Percentiles rank a stretch among this genome's conserved stretches.
Conservation (phyloP, 352 stramenopile species). For the Pythium graminicola region DNA sequence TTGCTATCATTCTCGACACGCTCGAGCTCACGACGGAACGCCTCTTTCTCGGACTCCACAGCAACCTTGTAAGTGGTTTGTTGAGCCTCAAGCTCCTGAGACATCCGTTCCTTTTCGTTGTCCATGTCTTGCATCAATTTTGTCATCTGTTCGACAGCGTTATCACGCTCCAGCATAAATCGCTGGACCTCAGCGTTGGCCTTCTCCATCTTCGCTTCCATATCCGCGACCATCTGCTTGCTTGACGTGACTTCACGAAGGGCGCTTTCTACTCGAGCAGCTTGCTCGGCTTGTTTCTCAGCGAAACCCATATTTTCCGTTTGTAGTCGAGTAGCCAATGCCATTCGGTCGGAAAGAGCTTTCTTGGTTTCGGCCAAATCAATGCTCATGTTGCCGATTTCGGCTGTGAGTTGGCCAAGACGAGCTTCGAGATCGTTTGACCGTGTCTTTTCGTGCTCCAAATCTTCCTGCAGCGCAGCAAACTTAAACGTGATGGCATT, state of each 20-base stretch:
- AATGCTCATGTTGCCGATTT: conserved; percentile 60
- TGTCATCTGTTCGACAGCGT: conserved; percentile 30
- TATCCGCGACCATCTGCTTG: conserved; percentile 37
- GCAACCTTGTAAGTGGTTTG: conserved; percentile 20
- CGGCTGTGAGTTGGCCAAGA: conserved; percentile 45
- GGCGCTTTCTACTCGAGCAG: conserved; percentile 61
- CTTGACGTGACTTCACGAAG: conserved; percentile 45
- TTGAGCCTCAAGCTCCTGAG: conserved; percentile 30
- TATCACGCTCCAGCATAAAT: conserved; percentile 50
- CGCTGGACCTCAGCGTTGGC: conserved; percentile 44
- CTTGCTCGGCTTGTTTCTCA: conserved; percentile 73
- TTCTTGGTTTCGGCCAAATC: conserved; percentile 79
- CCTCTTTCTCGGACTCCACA: conserved; percentile 37
- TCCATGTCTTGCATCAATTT: conserved; percentile 34
- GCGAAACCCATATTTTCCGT: conserved; percentile 82
- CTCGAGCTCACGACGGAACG: conserved; percentile 48
- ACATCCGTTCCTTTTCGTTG: conserved; percentile 34
- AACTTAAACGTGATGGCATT: conserved; percentile 27
- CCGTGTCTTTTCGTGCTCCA: conserved; percentile 33
- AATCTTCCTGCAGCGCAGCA: conserved; percentile 29
- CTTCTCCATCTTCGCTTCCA: conserved; percentile 47
- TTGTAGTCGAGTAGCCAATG: conserved; percentile 69
- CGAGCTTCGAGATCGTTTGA: conserved; percentile 38
- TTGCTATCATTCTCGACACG: conserved; percentile 72
- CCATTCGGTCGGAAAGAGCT: conserved; percentile 74